Conservation (phyloP, 805 yeast genomes). For the Saturnispora dispora region DNA sequence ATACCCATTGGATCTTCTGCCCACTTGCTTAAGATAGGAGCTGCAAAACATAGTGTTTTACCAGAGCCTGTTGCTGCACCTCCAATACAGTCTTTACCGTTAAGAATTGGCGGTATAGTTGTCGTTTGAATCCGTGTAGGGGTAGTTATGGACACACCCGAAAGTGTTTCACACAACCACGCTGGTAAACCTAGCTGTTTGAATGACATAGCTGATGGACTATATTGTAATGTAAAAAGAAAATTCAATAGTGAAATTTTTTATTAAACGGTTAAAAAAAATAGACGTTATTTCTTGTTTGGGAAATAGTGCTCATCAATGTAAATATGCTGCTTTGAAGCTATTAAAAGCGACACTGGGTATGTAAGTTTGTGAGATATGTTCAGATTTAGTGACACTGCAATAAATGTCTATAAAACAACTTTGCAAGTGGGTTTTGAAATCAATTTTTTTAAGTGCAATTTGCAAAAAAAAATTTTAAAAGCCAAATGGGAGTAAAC, state of each 20-base stretch:
- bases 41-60: constrained; percentile 94
- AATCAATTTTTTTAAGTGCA: background rate
- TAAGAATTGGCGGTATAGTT: constrained; percentile 79
- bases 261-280: background rate
- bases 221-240: too few relatives aligned
- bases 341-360: background rate
- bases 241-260: background rate
- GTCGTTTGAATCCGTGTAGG: constrained; percentile 86
- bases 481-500: background rate
- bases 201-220: constrained; percentile 10
- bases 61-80: constrained; percentile 99
- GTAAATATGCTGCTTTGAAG: background rate
- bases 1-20: constrained; percentile 92
- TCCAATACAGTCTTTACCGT: constrained; percentile 88
- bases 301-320: background rate
- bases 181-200: constrained; percentile 60
- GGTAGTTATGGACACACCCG: constrained; percentile 67
- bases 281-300: background rate
- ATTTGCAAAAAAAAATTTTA: background rate
- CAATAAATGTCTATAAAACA: too few relatives aligned
- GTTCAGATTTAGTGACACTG: background rate
- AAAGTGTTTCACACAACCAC: constrained; percentile 78
- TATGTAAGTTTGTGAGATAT: too few relatives aligned
- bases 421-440: background rate
- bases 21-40: constrained; percentile 94